Evolutionary conservation across 2,329 filamentous ascomycete species (phyloP).

Genomic region (Aspergillus chevalieri): DNA sequence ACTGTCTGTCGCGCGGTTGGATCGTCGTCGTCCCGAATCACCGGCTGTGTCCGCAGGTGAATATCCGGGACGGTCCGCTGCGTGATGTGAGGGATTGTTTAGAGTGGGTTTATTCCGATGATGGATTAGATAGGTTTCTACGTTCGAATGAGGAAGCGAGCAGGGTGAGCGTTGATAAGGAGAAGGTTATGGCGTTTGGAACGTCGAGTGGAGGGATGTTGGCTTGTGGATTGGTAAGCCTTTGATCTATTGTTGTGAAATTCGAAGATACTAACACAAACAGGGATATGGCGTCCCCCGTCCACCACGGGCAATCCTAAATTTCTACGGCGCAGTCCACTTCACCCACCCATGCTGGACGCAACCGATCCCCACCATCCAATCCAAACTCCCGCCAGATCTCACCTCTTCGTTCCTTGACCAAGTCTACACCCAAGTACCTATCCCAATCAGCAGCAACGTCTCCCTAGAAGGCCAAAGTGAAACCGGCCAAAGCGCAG

Average conservation of each 20-base stretch:
- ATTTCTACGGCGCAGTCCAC: conserved; percentile 40
- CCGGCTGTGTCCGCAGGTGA: conserved; percentile 42
- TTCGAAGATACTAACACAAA: not conserved
- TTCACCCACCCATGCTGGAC: conserved; percentile 37
- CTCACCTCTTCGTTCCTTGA: conserved; percentile 27
- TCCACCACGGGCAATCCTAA: conserved; percentile 34
- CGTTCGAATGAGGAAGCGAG: not conserved
- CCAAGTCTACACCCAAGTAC: conserved; percentile 30
- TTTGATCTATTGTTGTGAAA: no score
- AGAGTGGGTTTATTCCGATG: conserved; percentile 32
- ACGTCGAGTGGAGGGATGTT: conserved; percentile 47
- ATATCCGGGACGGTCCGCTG: conserved; percentile 43
- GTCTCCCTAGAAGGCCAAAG: conserved; percentile 40
- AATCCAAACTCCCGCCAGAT: conserved; percentile 18
- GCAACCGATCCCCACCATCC: conserved; percentile 24
- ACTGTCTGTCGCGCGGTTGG: conserved; percentile 34
- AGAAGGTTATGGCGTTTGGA: conserved; percentile 40
- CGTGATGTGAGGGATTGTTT: conserved; percentile 41
- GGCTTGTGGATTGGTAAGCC: conserved; percentile 37
- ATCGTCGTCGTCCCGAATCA: conserved; percentile 34
- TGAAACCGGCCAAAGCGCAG: conserved; percentile 15
- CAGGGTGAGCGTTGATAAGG: conserved; percentile 17
- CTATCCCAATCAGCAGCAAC: conserved; percentile 33
- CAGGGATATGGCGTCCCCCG: conserved; percentile 35
- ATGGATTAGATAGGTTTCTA: conserved; percentile 26